Evolutionary conservation across 352 stramenopile species (phyloP), one percentile per base, ranked within the genome.

Genomic region (Phytophthora pluvialis): DNA sequence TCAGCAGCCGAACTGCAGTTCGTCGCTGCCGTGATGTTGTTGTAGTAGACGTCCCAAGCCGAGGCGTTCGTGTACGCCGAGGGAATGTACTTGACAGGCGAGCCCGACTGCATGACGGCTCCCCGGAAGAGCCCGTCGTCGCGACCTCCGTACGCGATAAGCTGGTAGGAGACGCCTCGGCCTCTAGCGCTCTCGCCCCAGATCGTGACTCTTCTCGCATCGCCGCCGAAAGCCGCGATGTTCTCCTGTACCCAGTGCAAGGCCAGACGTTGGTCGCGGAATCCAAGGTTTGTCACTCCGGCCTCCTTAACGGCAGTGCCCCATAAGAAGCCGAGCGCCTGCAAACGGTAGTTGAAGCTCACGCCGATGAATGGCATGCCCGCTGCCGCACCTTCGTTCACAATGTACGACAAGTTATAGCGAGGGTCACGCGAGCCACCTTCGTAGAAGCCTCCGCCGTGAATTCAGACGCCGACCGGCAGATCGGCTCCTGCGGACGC

Each of bases 121-220:
- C 47, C 51, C 15, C 64, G 64, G 43, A 73, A 77, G 1, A 77
- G 64, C 0, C 60, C 54, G 31, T 77, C 69, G 42, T 67, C 59
- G 9, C 64, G 64, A 5, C 69, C 69, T 13, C 64, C 69, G 45
- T 71, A 71, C 3, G 69, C 69, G 31, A 77, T 53, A 3, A 77
- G 39, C 53, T 73, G 69, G 25, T 73, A 64, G 13, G 53, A 58
- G 28, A 77, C 60, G 70, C 60, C 77, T 38, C 26, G 78, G 26
- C 73, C 80, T 11, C 91, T 90, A 0, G 89, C 88, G 47, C 77
- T 93, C 65, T 98, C 88, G 5, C 91, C 91, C 73, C 95, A 97
- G 12, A 98, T 45, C 1, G 86, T 97, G 31, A 97, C 88, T 13
- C 77, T 70, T 43, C 75, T 67, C 5, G 87, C 70, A 72, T 98